Conservation (phyloP, 2,329 filamentous ascomycete species). For the Alternaria ventricosa region DNA sequence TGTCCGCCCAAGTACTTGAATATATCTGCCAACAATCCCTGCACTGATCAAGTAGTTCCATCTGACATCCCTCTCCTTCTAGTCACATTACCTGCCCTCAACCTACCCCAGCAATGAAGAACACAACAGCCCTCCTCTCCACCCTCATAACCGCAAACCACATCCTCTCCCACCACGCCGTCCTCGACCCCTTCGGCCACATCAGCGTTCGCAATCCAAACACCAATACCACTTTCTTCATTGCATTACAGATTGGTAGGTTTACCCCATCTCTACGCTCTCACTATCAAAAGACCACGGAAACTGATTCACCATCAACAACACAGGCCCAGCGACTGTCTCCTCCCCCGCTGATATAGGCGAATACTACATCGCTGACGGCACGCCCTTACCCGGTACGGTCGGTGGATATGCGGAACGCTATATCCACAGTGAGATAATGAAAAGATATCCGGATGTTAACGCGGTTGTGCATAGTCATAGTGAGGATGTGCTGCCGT, state of each 20-base stretch:
- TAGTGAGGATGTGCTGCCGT: constrained; percentile 51
- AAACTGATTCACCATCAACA: no score
- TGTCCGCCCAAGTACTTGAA: not conserved
- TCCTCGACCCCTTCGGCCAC: constrained; percentile 61
- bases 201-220: constrained; percentile 58
- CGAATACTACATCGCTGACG: constrained; percentile 52
- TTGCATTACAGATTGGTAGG: no score
- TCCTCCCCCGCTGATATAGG: constrained; percentile 48
- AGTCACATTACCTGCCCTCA: not conserved
- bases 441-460: constrained; percentile 52
- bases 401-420: constrained; percentile 50
- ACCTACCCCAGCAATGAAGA: constrained; percentile 18
- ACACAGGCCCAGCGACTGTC: constrained; percentile 3
- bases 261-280: no score
- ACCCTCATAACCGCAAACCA: constrained; percentile 54
- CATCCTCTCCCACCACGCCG: constrained; percentile 57
- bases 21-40: not conserved
- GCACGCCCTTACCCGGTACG: constrained; percentile 37
- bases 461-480: constrained; percentile 55
- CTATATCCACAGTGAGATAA: constrained; percentile 54
- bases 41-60: not conserved
- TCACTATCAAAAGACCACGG: no score
- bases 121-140: constrained; percentile 31
- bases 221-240: constrained; percentile 51
- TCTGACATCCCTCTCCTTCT: rapidly evolving